Conservation (phyloP, 1,139 yeast genomes). For the Oligophagozyma castellii region DNA sequence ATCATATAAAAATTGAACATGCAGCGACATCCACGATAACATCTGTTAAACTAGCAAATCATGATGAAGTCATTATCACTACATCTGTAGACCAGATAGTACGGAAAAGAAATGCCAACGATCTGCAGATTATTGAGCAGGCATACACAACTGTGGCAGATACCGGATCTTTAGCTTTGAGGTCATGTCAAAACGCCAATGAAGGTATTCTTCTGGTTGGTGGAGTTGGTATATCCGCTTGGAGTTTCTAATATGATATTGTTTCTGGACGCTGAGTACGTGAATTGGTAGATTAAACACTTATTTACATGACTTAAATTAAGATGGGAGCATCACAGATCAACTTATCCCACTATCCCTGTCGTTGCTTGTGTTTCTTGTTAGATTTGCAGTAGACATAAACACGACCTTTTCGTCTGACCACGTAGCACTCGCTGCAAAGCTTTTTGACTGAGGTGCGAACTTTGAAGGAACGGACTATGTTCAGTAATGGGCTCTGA, state of each 20-base stretch:
- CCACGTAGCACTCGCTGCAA: slow-evolving; percentile 82
- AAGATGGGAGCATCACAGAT: too few relatives aligned
- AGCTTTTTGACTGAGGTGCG: slow-evolving; percentile 82
- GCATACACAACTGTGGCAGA: slow-evolving; percentile 78
- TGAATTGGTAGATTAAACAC: too few relatives aligned
- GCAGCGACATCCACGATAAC: slow-evolving; percentile 90
- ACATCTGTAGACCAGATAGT: slow-evolving; percentile 66
- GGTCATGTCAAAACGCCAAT: too few relatives aligned
- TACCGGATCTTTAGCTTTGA: slow-evolving; percentile 55
- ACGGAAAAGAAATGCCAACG: slow-evolving; percentile 41
- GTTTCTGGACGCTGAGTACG: too few relatives aligned
- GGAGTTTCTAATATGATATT: too few relatives aligned
- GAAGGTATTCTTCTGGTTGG: slow-evolving; percentile 37
- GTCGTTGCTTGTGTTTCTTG: slow-evolving; percentile 94
- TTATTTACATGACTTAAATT: too few relatives aligned
- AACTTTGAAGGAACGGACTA: slow-evolving; percentile 51
- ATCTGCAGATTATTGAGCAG: slow-evolving; percentile 29
- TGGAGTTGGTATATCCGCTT: slow-evolving; percentile 58
- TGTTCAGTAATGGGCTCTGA: too few relatives aligned
- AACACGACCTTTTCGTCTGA: slow-evolving; percentile 86
- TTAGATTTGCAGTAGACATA: slow-evolving; percentile 86
- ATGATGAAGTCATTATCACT: slow-evolving; percentile 20
- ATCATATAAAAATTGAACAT: slow-evolving; percentile 26
- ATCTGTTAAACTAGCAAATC: slow-evolving; percentile 31
- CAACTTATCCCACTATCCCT: too few relatives aligned